Conservation (phyloP, 2,329 filamentous ascomycete species). For the Leptographium flavum region DNA sequence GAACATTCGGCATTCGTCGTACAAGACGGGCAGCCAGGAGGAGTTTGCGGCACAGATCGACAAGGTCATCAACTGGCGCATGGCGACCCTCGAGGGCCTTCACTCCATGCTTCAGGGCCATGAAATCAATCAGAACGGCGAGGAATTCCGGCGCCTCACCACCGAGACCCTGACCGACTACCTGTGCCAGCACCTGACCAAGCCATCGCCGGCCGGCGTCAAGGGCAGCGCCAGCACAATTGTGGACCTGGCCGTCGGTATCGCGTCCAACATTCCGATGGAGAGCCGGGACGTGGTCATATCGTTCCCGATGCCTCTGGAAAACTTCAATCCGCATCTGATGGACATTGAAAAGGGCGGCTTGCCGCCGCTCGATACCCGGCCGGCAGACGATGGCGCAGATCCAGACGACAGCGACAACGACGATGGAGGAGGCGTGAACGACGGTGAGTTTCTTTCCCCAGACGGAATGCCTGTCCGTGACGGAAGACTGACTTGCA, state of each 20-base stretch:
- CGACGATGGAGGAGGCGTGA: constrained; percentile 23
- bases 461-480: not conserved
- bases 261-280: constrained; percentile 72
- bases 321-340: constrained; percentile 50
- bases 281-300: constrained; percentile 87
- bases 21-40: constrained; percentile 61
- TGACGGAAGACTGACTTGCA: not conserved
- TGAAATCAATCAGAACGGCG: constrained; percentile 50
- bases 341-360: constrained; percentile 78
- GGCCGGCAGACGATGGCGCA: constrained; percentile 21
- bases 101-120: constrained; percentile 52
- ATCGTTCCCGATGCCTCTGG: constrained; percentile 69
- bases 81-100: constrained; percentile 87
- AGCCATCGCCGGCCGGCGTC: constrained; percentile 67
- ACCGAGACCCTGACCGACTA: constrained; percentile 54
- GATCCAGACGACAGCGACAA: constrained; percentile 20
- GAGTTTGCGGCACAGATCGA: constrained; percentile 78
- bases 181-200: constrained; percentile 59
- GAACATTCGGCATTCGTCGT: constrained; percentile 68
- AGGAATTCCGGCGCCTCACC: constrained; percentile 54
- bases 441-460: constrained; percentile 9
- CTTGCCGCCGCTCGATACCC: constrained; percentile 44
- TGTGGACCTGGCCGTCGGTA: constrained; percentile 74
- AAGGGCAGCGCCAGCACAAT: constrained; percentile 85
- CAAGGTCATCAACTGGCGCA: constrained; percentile 84